phyloP scores from a whole-genome alignment of 179 eudicot species.

The Silene coronaria region DNA sequence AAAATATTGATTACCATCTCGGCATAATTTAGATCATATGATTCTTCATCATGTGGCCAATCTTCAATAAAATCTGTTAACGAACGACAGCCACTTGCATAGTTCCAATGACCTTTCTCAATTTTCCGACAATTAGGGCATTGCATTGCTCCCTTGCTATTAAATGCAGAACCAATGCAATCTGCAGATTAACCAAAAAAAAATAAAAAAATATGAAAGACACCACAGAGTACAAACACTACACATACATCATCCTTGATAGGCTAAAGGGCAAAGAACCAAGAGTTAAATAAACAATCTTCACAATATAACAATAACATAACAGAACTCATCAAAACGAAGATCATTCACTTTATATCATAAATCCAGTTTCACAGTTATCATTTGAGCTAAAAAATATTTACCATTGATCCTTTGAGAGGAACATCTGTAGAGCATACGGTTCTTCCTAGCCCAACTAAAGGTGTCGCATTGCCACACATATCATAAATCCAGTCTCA shows the following conservation, averaged over 20 bases:
- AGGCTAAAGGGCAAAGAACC: no score
- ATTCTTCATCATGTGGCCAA: slow-evolving; percentile 89
- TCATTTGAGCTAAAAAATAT: neutral
- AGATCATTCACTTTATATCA: neutral
- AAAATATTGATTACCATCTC: slow-evolving; percentile 56
- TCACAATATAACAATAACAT: no score
- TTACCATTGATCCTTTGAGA: neutral
- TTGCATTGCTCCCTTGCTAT: slow-evolving; percentile 87
- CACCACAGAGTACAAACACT: neutral
- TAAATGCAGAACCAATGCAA: slow-evolving; percentile 99
- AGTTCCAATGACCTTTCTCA: slow-evolving; percentile 98
- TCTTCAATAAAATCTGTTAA: slow-evolving; percentile 71
- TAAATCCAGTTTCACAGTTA: neutral
- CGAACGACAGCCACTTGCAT: slow-evolving; percentile 60
- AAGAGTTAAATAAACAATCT: no score
- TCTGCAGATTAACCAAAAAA: slow-evolving; percentile 40
- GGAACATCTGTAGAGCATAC: neutral
- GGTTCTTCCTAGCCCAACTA: no score
- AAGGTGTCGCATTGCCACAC: no score
- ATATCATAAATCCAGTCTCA: no score
- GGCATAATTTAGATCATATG: slow-evolving; percentile 70
- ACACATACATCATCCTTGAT: neutral
- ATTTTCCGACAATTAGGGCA: slow-evolving; percentile 97
- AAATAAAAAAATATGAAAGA: neutral
- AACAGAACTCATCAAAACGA: neutral